phyloP scores from a whole-genome alignment of 495 filamentous ascomycete species.

The Aspergillus ellipticus region DNA sequence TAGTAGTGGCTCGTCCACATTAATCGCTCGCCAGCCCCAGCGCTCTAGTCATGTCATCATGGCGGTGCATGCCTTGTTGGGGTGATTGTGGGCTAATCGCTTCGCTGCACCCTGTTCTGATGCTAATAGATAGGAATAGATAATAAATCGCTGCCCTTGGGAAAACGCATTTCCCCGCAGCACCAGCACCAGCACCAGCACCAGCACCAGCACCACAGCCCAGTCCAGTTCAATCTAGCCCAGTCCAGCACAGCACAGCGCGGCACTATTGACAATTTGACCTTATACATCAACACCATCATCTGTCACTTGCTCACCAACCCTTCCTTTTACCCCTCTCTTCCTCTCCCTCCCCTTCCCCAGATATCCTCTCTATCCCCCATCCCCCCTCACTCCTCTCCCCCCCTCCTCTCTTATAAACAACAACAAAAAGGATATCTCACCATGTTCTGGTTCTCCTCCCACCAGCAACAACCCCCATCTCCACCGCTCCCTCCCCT shows the following conservation, averaged over 20 bases:
- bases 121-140: too few species aligned
- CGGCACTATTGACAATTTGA: too few species aligned
- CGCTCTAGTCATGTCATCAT: background rate
- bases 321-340: background rate
- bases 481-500: background rate
- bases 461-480: constrained; percentile 2
- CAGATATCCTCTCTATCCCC: background rate
- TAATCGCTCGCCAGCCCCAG: background rate
- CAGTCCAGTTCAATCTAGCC: too few species aligned
- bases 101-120: background rate
- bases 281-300: background rate
- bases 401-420: too few species aligned
- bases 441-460: constrained; percentile 3
- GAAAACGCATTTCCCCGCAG: background rate
- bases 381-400: background rate
- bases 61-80: background rate
- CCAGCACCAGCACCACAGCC: too few species aligned
- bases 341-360: background rate
- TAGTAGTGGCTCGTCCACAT: background rate
- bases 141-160: too few species aligned
- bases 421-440: too few species aligned
- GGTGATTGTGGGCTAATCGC: too few species aligned
- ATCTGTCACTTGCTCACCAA: background rate
- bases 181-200: too few species aligned
- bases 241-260: too few species aligned